Conservation (phyloP, 768 basidiomycete species). For the Xerocomellus amylosporus region DNA sequence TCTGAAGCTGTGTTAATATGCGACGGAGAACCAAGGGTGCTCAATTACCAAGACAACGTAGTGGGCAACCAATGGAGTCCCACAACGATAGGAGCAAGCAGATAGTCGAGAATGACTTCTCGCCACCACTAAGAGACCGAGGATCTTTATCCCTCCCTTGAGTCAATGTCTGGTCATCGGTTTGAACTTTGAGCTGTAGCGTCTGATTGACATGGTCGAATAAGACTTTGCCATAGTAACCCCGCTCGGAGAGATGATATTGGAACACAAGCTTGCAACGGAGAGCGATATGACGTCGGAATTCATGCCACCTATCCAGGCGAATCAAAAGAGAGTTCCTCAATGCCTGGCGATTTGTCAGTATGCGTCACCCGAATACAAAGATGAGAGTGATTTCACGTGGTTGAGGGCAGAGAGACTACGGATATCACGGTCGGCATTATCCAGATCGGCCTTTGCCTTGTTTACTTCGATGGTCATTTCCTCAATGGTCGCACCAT, state of each 20-base stretch:
- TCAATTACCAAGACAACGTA: constrained; percentile 79
- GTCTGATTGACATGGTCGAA: constrained; percentile 75
- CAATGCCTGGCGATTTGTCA: constrained; percentile 50
- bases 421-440: constrained; percentile 59
- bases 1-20: constrained; percentile 45
- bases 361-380: not conserved
- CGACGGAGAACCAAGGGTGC: not conserved
- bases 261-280: constrained; percentile 83
- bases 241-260: constrained; percentile 78
- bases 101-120: constrained; percentile 96
- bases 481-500: constrained; percentile 76
- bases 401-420: constrained; percentile 65
- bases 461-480: constrained; percentile 70
- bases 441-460: constrained; percentile 56
- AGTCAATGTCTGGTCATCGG: constrained; percentile 70
- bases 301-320: constrained; percentile 76
- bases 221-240: constrained; percentile 84
- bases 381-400: constrained; percentile 36
- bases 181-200: constrained; percentile 74
- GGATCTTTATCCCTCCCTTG: constrained; percentile 80
- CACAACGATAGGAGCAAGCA: constrained; percentile 92
- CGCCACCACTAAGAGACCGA: constrained; percentile 85
- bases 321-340: constrained; percentile 64
- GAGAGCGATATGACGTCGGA: constrained; percentile 84
- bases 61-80: constrained; percentile 92